Base-by-base conservation (phyloP, 106 monocot species). In the Phalaenopsis equestris region DNA sequence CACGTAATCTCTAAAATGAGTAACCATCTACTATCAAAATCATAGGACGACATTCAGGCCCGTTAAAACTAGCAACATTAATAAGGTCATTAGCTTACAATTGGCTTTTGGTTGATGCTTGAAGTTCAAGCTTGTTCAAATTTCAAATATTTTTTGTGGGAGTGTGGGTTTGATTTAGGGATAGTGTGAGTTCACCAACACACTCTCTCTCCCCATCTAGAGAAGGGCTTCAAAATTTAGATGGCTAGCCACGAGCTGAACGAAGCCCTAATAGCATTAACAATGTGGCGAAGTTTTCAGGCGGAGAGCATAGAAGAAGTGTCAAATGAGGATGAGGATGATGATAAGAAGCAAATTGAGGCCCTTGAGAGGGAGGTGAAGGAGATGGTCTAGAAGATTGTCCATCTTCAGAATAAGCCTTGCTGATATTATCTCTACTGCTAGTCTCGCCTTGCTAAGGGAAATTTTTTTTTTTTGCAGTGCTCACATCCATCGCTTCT, bases 301-400 rank as follows among this genome's bases (percentile, higher is more conserved):
- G 70, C 21, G 8, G 76, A 76, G 24, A 24, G 76, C 49, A 19
- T 42, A 21, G 72, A 73, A 4, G 79, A 57, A 7, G 73, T 37
- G 42, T 42, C 58, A 10, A 56, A 84, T 8, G 75, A 75, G 18
- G 75, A 84, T 8, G 79, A 79, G 10, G 84, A 84, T 15, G 85
- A 23, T 5, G 84, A 81, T 56, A 81, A 81, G 61, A 78, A 46
- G n/a, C 78, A 79, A 41, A 73, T 85, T 18, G 56, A 85, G 41
- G 85, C 81, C 43, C 43, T 85, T n/a, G 85, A 81, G 85, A 85
- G 64, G 72, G 81, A 78, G 75, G 81, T 79, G 64, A 81, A 74
- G 75, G 85, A 81, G 48, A 64, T 81, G 85, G 85, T 58, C 10
- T 68, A 85, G 7, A 85, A 78, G 73, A 81, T 85, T 38, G 56